A percentile compares a stretch with the other conserved stretches of the same genome.
Evolutionary conservation across 441 rosid species (phyloP).

Genomic region (Euphorbia schlechtendalii): DNA sequence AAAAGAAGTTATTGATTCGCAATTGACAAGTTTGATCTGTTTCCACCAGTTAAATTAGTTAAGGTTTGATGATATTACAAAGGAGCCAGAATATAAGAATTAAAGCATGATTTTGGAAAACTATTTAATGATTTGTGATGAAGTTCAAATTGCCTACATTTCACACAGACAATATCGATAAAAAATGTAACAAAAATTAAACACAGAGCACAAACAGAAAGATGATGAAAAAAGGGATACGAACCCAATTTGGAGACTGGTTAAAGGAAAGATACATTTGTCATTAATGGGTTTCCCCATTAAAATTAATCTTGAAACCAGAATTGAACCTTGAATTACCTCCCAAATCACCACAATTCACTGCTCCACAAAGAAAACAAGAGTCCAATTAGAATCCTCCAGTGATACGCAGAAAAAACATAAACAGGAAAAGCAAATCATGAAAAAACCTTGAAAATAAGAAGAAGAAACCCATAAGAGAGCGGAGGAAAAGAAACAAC

Average conservation of each 20-base stretch:
- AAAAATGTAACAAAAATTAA: neutral
- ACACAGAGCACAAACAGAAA: too few species aligned
- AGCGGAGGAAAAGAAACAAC: constrained; percentile 17
- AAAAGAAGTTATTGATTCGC: neutral
- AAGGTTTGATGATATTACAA: too few species aligned
- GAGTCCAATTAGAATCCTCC: constrained; percentile 6
- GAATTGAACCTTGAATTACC: constrained; percentile 18
- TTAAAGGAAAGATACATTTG: constrained; percentile 61
- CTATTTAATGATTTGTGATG: neutral
- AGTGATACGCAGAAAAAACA: too few species aligned
- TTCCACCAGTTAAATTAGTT: neutral
- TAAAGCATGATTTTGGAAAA: too few species aligned
- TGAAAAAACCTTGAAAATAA: constrained; percentile 18
- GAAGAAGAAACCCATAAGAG: constrained; percentile 23
- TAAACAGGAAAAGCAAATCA: neutral
- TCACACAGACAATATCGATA: too few species aligned
- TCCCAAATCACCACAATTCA: constrained; percentile 19
- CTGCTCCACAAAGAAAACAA: constrained; percentile 17
- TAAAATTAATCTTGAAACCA: too few species aligned
- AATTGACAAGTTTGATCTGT: too few species aligned
- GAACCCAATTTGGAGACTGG: constrained; percentile 92
- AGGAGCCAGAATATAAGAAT: neutral
- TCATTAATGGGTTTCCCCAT: constrained; percentile 52
- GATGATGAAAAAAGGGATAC: too few species aligned
- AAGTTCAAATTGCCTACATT: neutral